phyloP scores from a whole-genome alignment of 164 flowering plant genomes.

The Dillenia suffruticosa region DNA sequence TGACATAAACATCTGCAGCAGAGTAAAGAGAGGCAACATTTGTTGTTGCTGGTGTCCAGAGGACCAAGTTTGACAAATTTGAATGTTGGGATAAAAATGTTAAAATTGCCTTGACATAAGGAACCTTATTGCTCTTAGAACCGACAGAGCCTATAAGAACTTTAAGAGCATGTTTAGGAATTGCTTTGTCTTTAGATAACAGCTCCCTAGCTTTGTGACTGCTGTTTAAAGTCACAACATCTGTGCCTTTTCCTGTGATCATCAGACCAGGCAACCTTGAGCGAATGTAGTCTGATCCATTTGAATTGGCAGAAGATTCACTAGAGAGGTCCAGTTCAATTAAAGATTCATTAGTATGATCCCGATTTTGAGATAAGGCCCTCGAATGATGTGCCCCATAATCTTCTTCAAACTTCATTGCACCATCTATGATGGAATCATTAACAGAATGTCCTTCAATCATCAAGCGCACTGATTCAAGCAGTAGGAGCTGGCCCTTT shows the following conservation, averaged over 20 bases:
- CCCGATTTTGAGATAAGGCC: constrained; percentile 35
- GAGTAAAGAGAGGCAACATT: constrained; percentile 93
- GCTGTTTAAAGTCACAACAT: constrained; percentile 5
- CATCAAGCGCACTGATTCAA: constrained; percentile 60
- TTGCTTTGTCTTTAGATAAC: constrained; percentile 24
- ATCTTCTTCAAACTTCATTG: constrained; percentile 14
- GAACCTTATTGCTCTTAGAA: constrained; percentile 86
- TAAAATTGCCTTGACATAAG: constrained; percentile 71
- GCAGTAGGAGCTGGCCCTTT: constrained; percentile 85
- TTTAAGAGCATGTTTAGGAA: constrained; percentile 38
- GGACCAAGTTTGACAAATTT: constrained; percentile 61
- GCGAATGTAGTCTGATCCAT: constrained; percentile 7
- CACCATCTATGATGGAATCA: constrained; percentile 17
- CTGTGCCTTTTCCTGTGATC: constrained; percentile 4
- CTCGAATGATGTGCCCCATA: constrained; percentile 34
- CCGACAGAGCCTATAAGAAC: constrained; percentile 95
- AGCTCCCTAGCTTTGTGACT: constrained; percentile 21
- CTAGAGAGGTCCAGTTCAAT: constrained; percentile 4
- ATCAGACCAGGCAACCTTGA: constrained; percentile 2
- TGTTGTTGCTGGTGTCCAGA: constrained; percentile 96
- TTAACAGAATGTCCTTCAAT: constrained; percentile 27
- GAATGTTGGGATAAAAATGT: constrained; percentile 53
- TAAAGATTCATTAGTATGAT: constrained; percentile 11
- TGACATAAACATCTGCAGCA: constrained; percentile 92
- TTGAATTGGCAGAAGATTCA: constrained; percentile 13